Percentiles rank a stretch among this genome's conserved stretches.
phyloP scores from a whole-genome alignment of 352 stramenopile species.

The Pythium grandisporangium region DNA sequence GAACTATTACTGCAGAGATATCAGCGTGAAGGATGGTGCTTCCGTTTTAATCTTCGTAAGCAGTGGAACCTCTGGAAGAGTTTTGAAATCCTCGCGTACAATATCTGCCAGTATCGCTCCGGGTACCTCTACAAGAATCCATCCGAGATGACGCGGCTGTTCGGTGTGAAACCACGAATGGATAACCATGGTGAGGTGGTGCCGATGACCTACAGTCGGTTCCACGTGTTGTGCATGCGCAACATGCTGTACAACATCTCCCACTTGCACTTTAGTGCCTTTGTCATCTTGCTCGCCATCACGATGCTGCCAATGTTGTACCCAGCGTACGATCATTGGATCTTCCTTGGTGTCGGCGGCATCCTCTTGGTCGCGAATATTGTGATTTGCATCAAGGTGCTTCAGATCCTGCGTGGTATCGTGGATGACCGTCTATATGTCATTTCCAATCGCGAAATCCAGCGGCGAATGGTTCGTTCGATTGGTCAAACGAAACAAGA shows the following conservation, averaged over 20 bases:
- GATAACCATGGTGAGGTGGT: slow-evolving; percentile 15
- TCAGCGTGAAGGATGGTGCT: slow-evolving; percentile 70
- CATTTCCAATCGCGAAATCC: slow-evolving; percentile 61
- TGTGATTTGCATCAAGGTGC: slow-evolving; percentile 80
- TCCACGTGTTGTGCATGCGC: slow-evolving; percentile 79
- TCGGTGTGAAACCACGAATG: slow-evolving; percentile 25
- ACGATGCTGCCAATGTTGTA: slow-evolving; percentile 56
- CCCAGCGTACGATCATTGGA: slow-evolving; percentile 54
- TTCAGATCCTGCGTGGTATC: slow-evolving; percentile 74
- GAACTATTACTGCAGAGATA: slow-evolving; percentile 65
- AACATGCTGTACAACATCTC: slow-evolving; percentile 80
- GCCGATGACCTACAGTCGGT: slow-evolving; percentile 58
- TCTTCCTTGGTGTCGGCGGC: slow-evolving; percentile 58
- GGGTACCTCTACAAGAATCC: slow-evolving; percentile 88
- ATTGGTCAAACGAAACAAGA: slow-evolving; percentile 1
- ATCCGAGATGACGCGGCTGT: slow-evolving; percentile 71
- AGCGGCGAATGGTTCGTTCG: slow-evolving; percentile 17
- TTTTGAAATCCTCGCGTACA: slow-evolving; percentile 84
- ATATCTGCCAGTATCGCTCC: slow-evolving; percentile 80
- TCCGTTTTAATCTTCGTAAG: slow-evolving; percentile 70
- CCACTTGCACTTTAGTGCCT: slow-evolving; percentile 67
- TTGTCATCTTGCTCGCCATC: slow-evolving; percentile 69
- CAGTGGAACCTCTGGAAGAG: slow-evolving; percentile 85
- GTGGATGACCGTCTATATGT: slow-evolving; percentile 73
- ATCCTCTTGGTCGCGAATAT: slow-evolving; percentile 54